Evolutionary conservation across 768 basidiomycete genomes (phyloP).

Genomic region (Kwoniella heveanensis): DNA sequence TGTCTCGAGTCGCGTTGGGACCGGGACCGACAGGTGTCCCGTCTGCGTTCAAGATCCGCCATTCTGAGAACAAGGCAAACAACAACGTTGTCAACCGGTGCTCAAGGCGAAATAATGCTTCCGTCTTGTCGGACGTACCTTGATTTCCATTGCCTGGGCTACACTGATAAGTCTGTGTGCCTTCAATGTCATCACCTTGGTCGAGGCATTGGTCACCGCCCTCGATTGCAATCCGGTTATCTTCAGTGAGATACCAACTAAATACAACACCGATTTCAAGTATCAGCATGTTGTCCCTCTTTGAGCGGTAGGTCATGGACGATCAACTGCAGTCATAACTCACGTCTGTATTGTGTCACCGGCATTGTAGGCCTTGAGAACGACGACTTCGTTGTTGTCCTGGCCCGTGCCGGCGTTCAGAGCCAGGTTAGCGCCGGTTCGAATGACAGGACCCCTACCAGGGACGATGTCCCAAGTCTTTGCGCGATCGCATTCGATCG

Average conservation of each 20-base stretch:
- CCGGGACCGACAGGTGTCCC: no score
- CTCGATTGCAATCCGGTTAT: constrained; percentile 51
- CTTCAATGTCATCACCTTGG: constrained; percentile 35
- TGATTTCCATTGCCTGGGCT: constrained; percentile 52
- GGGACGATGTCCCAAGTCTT: constrained; percentile 24
- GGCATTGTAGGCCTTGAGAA: constrained; percentile 6
- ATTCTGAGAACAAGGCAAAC: no score
- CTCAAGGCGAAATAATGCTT: no score
- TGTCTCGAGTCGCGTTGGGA: no score
- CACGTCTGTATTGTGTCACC: no score
- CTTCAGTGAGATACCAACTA: constrained; percentile 42
- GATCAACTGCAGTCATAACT: no score
- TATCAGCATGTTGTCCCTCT: no score
- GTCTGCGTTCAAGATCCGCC: no score
- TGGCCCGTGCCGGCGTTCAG: constrained; percentile 19
- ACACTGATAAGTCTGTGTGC: constrained; percentile 51
- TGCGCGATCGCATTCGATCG: constrained; percentile 12
- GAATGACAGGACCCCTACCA: constrained; percentile 16
- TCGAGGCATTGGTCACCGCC: constrained; percentile 52
- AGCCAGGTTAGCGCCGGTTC: constrained; percentile 9
- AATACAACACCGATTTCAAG: background rate
- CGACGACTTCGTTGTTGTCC: constrained; percentile 14
- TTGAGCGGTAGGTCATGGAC: no score
- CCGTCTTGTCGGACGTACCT: constrained; percentile 35
- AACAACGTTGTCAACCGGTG: no score